Base-by-base conservation (phyloP, 2,329 filamentous ascomycete species). In the Zymoseptoria crescenta region DNA sequence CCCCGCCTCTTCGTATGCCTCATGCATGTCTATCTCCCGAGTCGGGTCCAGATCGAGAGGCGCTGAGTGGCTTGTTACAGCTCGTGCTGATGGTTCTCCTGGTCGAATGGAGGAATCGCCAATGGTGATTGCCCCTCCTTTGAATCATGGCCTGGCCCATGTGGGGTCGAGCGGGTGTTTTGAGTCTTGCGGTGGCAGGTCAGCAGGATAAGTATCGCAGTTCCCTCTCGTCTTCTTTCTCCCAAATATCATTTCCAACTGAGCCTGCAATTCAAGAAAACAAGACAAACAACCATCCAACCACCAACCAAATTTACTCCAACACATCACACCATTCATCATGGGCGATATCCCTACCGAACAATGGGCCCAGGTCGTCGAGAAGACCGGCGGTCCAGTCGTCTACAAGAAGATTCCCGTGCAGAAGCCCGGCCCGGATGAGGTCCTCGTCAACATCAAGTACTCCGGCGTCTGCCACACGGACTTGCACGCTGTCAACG, bases 401-500 rank as follows among this genome's bases (percentile, higher is more conserved):
- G 75, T 83, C 61, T 90, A 87, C 82, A 91, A 90, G 79, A 82
- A 87, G 77, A 93, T 96, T 69, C 87, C 89, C 66, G 91, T 96
- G 55, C 81, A 81, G 63, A 83, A 86, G 74, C 92, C 92, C 48
- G 90, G 87, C 21, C 87, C 91, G 56, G 91, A 96, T 78, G 89
- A 96, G 77, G 89, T 96, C 67, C 87, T 96, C 65, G 80, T 96
- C 77, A 93, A 95, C 78, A 83, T 96, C 81, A 91, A 91, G 76
- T 96, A 84, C 81, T 89, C 87, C 28, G 91, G 91, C 73, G 91
- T 96, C 67, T 96, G 91, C 82, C 91, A 95, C 80, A 95, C 91
- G 41, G 90, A 95, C 55, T 81, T 87, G 2, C 84, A 87, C 73
- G 90, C 90, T 68, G 83, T 93, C 76, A 88, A 89, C 65, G 91